Conservation (phyloP, 1,139 yeast genomes). For the Scheffersomyces titani region DNA sequence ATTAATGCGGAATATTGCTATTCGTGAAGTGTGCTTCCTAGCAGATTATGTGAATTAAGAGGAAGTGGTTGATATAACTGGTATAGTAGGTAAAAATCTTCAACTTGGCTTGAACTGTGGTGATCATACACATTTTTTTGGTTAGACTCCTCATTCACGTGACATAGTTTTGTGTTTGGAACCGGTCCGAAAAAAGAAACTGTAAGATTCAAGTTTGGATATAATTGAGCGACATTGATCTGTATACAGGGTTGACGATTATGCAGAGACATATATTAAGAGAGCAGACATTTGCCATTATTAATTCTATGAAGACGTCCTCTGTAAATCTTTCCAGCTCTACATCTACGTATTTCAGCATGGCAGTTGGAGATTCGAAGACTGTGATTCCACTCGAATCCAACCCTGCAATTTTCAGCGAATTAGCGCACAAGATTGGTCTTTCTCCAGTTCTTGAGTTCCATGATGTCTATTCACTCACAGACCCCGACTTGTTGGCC, state of each 20-base stretch:
- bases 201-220: too few species aligned
- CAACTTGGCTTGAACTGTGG: too few species aligned
- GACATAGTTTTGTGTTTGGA: neutral
- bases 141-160: neutral
- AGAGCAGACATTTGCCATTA: too few species aligned
- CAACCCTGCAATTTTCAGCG: constrained; percentile 83
- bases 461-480: constrained; percentile 80
- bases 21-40: neutral
- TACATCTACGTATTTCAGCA: neutral
- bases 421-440: constrained; percentile 68
- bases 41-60: neutral
- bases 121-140: neutral
- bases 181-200: too few species aligned
- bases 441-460: constrained; percentile 61
- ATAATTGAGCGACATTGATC: too few species aligned
- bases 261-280: too few species aligned
- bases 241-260: too few species aligned
- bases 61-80: neutral
- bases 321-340: neutral
- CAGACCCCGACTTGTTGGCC: constrained; percentile 74
- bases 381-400: constrained; percentile 84
- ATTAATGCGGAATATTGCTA: neutral
- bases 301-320: neutral
- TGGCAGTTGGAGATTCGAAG: constrained; percentile 6
- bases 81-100: too few species aligned